Percentiles rank a stretch among this genome's conserved stretches.
Conservation (phyloP, 1,284 basidiomycete species). For the Leccinum fallax region DNA sequence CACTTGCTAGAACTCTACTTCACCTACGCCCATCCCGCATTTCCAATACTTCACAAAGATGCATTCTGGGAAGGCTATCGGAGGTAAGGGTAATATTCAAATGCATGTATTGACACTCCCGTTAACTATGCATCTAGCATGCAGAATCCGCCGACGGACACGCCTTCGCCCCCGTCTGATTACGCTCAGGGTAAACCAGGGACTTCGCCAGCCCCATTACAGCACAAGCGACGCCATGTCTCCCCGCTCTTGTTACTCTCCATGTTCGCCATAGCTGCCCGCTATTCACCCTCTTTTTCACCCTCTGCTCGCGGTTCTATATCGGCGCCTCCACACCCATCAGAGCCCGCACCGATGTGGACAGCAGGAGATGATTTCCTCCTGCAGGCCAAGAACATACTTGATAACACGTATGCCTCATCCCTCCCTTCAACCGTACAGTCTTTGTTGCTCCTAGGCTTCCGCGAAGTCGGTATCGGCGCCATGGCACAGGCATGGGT, state of each 20-base stretch:
- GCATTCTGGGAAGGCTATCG: constrained; percentile 66
- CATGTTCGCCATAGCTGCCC: constrained; percentile 78
- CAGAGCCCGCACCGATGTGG: constrained; percentile 71
- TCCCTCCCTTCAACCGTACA: constrained; percentile 72
- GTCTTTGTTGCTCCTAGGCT: constrained; percentile 77
- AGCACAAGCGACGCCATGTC: constrained; percentile 46
- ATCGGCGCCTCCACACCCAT: constrained; percentile 42
- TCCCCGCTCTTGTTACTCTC: constrained; percentile 71
- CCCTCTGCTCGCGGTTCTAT: constrained; percentile 43
- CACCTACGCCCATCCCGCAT: constrained; percentile 71
- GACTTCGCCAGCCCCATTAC: constrained; percentile 39
- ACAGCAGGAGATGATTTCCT: constrained; percentile 77
- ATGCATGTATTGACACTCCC: not conserved
- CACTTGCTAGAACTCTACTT: constrained; percentile 77
- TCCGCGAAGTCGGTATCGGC: constrained; percentile 83
- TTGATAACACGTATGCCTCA: constrained; percentile 66
- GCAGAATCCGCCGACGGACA: constrained; percentile 26
- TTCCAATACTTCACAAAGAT: constrained; percentile 74
- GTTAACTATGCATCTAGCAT: constrained; percentile 16
- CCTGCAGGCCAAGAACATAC: constrained; percentile 66
- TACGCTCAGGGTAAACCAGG: constrained; percentile 26
- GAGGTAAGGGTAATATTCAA: constrained; percentile 35
- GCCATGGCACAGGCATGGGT: constrained; percentile 88
- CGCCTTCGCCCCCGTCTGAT: constrained; percentile 38
- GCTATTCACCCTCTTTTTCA: constrained; percentile 53